Conservation (phyloP, 495 filamentous ascomycete genomes). For the Daldinia childiae region DNA sequence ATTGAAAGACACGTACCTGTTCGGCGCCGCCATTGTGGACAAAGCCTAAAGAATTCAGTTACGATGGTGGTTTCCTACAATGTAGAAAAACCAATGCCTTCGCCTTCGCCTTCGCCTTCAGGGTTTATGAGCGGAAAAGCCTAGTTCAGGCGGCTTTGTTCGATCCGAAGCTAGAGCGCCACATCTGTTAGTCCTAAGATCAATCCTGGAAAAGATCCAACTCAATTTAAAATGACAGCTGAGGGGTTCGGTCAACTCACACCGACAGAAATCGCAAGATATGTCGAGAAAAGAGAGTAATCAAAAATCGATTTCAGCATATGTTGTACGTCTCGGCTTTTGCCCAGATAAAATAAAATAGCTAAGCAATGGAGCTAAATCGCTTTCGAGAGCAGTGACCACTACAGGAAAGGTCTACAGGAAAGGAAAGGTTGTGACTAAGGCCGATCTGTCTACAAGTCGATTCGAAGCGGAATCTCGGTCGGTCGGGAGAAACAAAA, state of each 20-base stretch:
- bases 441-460: slow-evolving; percentile 5
- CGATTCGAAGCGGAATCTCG: slow-evolving; percentile 25
- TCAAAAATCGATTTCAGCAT: slow-evolving; percentile 19
- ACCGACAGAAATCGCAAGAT: slow-evolving; percentile 11
- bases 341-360: background rate
- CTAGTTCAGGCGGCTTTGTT: slow-evolving; percentile 28
- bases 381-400: background rate
- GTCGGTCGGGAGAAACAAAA: slow-evolving; percentile 24
- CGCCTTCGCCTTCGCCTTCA: slow-evolving; percentile 26
- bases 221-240: slow-evolving; percentile 3
- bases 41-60: slow-evolving; percentile 9
- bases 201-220: slow-evolving; percentile 17
- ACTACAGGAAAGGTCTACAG: background rate
- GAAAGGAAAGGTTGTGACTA: background rate
- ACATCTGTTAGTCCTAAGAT: slow-evolving; percentile 34
- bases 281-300: slow-evolving; percentile 3
- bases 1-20: slow-evolving; percentile 38
- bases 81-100: slow-evolving; percentile 13
- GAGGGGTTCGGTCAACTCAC: slow-evolving; percentile 25
- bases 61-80: slow-evolving; percentile 10
- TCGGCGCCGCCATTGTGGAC: slow-evolving; percentile 42
- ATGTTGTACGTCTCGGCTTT: background rate
- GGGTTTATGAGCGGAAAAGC: slow-evolving; percentile 11
- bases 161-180: slow-evolving; percentile 26
- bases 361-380: background rate